phyloP scores from a whole-genome alignment of 805 yeast genomes.

The Candida coleopterorum region DNA sequence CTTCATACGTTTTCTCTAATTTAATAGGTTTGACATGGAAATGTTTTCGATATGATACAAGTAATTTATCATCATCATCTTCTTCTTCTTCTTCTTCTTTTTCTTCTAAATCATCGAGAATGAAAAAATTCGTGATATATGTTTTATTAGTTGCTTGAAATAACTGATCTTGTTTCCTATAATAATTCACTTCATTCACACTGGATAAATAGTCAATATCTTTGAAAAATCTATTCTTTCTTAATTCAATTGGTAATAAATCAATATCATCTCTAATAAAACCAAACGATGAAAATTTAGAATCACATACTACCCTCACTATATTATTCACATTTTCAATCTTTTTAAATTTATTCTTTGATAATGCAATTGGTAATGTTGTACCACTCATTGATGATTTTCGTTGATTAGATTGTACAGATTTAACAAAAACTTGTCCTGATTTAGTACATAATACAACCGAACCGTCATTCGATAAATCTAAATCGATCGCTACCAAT shows the following conservation, averaged over 20 bases:
- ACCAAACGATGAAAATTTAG: conserved; percentile 59
- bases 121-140: conserved; percentile 26
- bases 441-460: conserved; percentile 60
- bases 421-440: conserved; percentile 59
- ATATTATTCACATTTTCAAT: conserved; percentile 52
- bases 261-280: conserved; percentile 62
- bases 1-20: conserved; percentile 15
- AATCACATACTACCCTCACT: conserved; percentile 62
- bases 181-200: conserved; percentile 24
- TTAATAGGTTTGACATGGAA: conserved; percentile 7
- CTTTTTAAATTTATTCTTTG: conserved; percentile 48
- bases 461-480: conserved; percentile 63
- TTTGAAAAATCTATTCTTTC: conserved; percentile 39
- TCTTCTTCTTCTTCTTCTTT: conserved; percentile 20
- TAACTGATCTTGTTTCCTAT: conserved; percentile 39
- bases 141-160: conserved; percentile 24
- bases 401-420: conserved; percentile 20
- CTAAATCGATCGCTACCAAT: conserved; percentile 61
- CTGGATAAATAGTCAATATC: conserved; percentile 59
- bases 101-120: no score
- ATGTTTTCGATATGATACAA: conserved; percentile 9
- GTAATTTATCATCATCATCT: conserved; percentile 14
- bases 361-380: conserved; percentile 21
- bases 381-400: conserved; percentile 30
- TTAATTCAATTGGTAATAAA: conserved; percentile 50